phyloP scores from a whole-genome alignment of 495 filamentous ascomycete genomes.

The Letharia lupina region DNA sequence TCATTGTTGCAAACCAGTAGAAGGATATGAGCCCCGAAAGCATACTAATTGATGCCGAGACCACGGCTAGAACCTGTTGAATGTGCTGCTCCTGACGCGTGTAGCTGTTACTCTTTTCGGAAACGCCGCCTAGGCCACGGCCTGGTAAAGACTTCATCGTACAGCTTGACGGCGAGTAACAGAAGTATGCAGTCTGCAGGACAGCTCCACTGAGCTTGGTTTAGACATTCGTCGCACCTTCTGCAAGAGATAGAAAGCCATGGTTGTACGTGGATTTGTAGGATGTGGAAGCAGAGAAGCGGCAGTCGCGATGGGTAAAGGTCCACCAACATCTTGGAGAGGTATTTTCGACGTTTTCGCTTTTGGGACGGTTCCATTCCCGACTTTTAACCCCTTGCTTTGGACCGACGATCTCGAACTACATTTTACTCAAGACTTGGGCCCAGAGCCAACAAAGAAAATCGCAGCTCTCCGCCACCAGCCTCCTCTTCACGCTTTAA shows the following conservation, averaged over 20 bases:
- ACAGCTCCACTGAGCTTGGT: background rate
- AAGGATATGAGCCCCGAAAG: slow-evolving; percentile 42
- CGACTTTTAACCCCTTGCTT: slow-evolving; percentile 6
- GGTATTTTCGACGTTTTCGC: background rate
- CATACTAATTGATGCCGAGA: slow-evolving; percentile 44
- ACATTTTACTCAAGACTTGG: slow-evolving; percentile 32
- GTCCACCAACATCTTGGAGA: background rate
- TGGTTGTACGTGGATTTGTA: background rate
- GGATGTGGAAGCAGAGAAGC: background rate
- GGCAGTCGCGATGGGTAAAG: background rate
- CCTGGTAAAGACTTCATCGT: slow-evolving; percentile 2
- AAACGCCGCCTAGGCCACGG: background rate
- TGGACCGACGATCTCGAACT: background rate
- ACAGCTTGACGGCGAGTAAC: background rate
- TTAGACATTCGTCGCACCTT: background rate
- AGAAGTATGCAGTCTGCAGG: background rate
- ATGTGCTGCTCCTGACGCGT: slow-evolving; percentile 11
- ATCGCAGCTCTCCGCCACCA: slow-evolving; percentile 40
- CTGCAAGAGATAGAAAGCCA: background rate
- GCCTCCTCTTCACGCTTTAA: slow-evolving; percentile 47
- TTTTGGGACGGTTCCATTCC: slow-evolving; percentile 9
- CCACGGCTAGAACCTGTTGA: slow-evolving; percentile 26
- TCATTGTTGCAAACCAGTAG: slow-evolving; percentile 71
- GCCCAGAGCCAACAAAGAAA: slow-evolving; percentile 59
- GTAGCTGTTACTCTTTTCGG: slow-evolving; percentile 9